Evolutionary conservation across 768 basidiomycete species (phyloP).

Genomic region (Sistotremastrum suecicum): DNA sequence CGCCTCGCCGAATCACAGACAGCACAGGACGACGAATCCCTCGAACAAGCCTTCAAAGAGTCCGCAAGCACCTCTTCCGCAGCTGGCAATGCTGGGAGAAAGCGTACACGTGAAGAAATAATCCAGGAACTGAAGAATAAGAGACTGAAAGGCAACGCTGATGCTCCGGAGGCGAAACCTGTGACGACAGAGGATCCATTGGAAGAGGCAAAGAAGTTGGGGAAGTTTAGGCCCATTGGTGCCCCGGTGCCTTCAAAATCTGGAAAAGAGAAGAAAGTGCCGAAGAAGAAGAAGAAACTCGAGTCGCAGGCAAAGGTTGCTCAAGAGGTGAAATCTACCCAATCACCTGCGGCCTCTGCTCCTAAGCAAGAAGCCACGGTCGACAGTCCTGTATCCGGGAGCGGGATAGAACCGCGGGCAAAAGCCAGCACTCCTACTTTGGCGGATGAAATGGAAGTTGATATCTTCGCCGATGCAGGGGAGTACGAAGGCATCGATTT

Average conservation of each 20-base stretch:
- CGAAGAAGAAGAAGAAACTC: conserved; percentile 12
- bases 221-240: conserved; percentile 16
- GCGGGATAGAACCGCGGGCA: background rate
- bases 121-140: conserved; percentile 59
- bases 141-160: conserved; percentile 22
- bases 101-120: conserved; percentile 69
- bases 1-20: conserved; percentile 30
- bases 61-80: conserved; percentile 15
- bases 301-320: conserved; percentile 2
- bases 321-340: background rate
- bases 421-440: conserved; percentile 23
- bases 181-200: conserved; percentile 8
- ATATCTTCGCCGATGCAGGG: conserved; percentile 79
- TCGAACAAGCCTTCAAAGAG: conserved; percentile 61
- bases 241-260: conserved; percentile 1
- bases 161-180: conserved; percentile 4
- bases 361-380: conserved; percentile 10
- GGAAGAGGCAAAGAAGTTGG: conserved; percentile 20
- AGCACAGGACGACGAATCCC: conserved; percentile 61
- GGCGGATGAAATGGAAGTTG: conserved; percentile 41
- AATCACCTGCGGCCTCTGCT: conserved; percentile 8
- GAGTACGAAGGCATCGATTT: conserved; percentile 64
- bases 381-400: background rate
- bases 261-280: conserved; percentile 15
- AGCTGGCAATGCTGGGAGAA: conserved; percentile 27